Base-by-base conservation (phyloP, 164 flowering plant species). In the Dillenia turbinata region DNA sequence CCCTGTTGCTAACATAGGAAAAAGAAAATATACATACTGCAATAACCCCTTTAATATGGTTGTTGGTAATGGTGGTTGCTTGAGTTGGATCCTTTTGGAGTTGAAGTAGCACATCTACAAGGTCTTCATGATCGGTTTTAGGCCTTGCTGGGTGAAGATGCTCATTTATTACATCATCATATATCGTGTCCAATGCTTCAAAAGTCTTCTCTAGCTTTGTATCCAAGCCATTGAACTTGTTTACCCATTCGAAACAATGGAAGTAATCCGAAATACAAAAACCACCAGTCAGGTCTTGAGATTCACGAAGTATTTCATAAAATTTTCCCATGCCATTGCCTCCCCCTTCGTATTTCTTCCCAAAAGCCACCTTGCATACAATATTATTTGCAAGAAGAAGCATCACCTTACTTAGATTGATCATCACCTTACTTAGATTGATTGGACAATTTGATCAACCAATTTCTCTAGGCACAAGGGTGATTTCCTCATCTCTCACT, bases 161-260 rank as follows among this genome's bases (percentile, higher is more conserved):
- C 24, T 80, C 73, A 9, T 69, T 57, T 2, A 83, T 76, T 4
- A 75, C 65, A 26, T 50, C 26, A 1, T 76, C 68, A 50, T 60
- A 74, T 26, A 79, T 69, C 22, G 9, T 6, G 44, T 81, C 79
- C 71, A 75, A 11, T 5, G 62, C 56, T 24, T 5, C 14, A 47
- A 75, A 81, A 22, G 10, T 68, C 54, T 61, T 70, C 49, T 72
- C 67, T 0, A 83, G 65, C 52, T 67, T 59, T 10, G 56, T 15
- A 0, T 52, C 40, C 11, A 33, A 9, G 6, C 83, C 83, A 47
- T 56, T 65, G 17, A 83, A 16, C 58, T 58, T 71, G 61, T 77
- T 72, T 5, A 83, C 14, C 85, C 85, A 83, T 9, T 68, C 43
- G 48, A 74, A 12, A 63, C 62, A 63, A 12, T 85, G 83, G 26